Percentiles rank a stretch among this genome's conserved stretches.
Evolutionary conservation across 2,329 filamentous ascomycete genomes (phyloP).

Genomic region (Onygenales sp.): DNA sequence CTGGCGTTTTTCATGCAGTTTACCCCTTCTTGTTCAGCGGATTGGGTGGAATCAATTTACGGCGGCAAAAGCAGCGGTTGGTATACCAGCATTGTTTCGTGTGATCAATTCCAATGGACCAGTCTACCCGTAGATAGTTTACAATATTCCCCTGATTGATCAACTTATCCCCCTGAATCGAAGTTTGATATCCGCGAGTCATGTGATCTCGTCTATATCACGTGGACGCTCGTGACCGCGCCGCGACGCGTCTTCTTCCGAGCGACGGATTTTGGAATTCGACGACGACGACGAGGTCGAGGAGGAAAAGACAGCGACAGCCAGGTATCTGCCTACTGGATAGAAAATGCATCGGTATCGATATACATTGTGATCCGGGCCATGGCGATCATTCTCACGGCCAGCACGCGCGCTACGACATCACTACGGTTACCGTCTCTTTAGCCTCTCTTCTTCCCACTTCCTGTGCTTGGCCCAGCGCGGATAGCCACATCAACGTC

Average conservation of each 20-base stretch:
- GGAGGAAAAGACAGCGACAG: not conserved
- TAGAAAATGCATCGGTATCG: not conserved
- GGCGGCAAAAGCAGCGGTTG: not conserved
- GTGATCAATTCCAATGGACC: not conserved
- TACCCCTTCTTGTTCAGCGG: not conserved
- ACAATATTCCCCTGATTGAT: not conserved
- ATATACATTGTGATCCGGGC: not conserved
- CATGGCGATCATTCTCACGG: not conserved
- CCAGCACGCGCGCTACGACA: not conserved
- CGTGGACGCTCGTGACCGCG: conserved; percentile 3
- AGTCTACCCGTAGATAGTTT: not conserved
- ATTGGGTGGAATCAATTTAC: not conserved
- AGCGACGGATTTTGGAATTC: not conserved
- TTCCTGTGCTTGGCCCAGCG: not conserved
- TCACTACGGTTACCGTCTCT: not conserved
- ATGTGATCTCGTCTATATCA: not conserved
- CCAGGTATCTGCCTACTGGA: not conserved
- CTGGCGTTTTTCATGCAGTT: not conserved
- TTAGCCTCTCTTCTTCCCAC: not conserved
- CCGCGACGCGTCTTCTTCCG: conserved; percentile 3
- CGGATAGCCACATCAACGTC: not conserved
- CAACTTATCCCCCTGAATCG: not conserved
- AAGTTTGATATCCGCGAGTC: not conserved
- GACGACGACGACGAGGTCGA: not conserved
- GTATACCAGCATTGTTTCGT: not conserved